Evolutionary conservation across 768 basidiomycete genomes (phyloP), one percentile per base, ranked within the genome.

Genomic region (Suillus luteus): DNA sequence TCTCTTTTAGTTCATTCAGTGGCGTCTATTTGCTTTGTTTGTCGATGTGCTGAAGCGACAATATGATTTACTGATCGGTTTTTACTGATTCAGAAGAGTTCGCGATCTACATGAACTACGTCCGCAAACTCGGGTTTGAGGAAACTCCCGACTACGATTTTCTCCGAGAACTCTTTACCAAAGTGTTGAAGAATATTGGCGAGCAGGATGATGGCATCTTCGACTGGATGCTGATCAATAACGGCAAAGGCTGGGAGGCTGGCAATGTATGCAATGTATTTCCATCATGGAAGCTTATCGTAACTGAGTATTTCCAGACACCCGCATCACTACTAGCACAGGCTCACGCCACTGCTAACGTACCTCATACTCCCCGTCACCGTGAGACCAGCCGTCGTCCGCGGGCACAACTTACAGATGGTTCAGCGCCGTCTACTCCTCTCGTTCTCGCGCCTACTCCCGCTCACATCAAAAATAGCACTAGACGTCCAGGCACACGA

Each of bases 81-180:
- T 55, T 58, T 51, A 44, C 48, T 65, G 24, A 43, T 62, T 11
- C 77, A 96, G 96, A 98, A 84, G 96, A 99, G 72, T 98, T 99
- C 72, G 88, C 89, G 22, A 99, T 99, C 68, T 99, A 99, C 79
- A 95, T 99, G 89, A 98, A 97, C 80, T 99, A 99, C 69, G 96
- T 99, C 52, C 93, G 96, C 58, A 99, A 97, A 77, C 84, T 99
- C 64, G 96, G 96, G 33, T 99, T 99, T 72, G 97, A 99, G 74
- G 96, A 99, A 77, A 86, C 87, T 31, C 96, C 96, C 2, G 96
- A 99, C 77, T 99, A 99, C 68, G 96, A 99, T 71, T 99, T 99
- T 76, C 84, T 99, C 61, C 86, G 96, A 51, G 96, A 98, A 67
- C 82, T 99, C 33, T 99, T 99, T 75, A 81, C 87, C 43, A 98